A percentile compares a stretch with the other conserved stretches of the same genome.
These are phyloP conservation scores for Rhizopogon vinicolor DNA, from an alignment of 768 basidiomycete genomes.

Conservation along the genomic window DNA sequence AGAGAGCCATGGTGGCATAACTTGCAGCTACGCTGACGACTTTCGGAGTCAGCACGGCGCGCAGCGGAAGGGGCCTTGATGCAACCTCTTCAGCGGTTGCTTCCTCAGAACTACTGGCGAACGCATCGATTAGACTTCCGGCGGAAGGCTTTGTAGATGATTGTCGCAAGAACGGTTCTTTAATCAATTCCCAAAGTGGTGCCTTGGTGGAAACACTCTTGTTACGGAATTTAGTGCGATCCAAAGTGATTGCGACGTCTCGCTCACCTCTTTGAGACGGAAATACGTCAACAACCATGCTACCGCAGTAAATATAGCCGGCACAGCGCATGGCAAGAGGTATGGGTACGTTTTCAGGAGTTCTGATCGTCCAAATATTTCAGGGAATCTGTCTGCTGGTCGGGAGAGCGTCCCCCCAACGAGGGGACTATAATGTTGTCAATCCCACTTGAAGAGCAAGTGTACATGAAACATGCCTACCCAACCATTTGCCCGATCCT, in stretches of 20 bases:
- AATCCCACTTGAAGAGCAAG: not conserved
- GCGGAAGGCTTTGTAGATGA: not conserved
- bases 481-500: constrained; percentile 38
- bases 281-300: constrained; percentile 46
- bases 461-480: constrained; percentile 23
- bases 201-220: not conserved
- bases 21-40: constrained; percentile 58
- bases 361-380: constrained; percentile 44
- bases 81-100: not conserved
- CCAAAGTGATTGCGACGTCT: not conserved
- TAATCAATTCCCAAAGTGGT: not conserved
- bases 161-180: not conserved
- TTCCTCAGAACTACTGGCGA: not conserved
- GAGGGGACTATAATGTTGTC: constrained; percentile 42
- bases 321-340: constrained; percentile 64
- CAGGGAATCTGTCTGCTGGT: constrained; percentile 64
- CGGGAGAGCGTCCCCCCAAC: constrained; percentile 62
- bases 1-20: constrained; percentile 56
- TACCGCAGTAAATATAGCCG: constrained; percentile 48
- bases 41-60: constrained; percentile 43
- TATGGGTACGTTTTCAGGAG: constrained; percentile 70
- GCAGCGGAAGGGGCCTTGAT: constrained; percentile 38
- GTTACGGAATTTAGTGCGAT: not conserved
- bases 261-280: constrained; percentile 50
- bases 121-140: too few species aligned